Evolutionary conservation across 148 eudicot genomes (phyloP).

Genomic region (Silene conica): DNA sequence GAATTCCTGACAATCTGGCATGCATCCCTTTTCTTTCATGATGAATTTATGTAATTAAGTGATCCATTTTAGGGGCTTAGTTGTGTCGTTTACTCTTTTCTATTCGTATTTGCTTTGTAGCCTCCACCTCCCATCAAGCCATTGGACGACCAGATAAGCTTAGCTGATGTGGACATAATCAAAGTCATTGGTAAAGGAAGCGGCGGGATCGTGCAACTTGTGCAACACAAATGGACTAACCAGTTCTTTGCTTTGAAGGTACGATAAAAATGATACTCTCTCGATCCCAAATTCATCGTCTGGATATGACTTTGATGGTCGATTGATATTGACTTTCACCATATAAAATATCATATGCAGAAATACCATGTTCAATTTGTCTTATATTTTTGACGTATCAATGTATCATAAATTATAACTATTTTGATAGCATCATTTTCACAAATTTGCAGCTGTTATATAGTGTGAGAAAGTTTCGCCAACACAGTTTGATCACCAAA

Average conservation of each 20-base stretch:
- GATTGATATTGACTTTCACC: too few species aligned
- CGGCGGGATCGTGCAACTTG: constrained; percentile 89
- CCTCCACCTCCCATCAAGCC: constrained; percentile 87
- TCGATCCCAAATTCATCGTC: not conserved
- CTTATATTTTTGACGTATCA: too few species aligned
- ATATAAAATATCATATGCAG: too few species aligned
- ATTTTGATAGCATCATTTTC: too few species aligned
- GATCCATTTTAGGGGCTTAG: constrained; percentile 1
- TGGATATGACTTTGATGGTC: too few species aligned
- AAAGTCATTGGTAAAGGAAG: constrained; percentile 91
- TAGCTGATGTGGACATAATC: constrained; percentile 86
- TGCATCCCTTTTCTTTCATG: not conserved
- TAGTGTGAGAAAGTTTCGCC: too few species aligned
- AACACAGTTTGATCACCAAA: too few species aligned
- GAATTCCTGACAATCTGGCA: not conserved
- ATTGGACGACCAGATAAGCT: constrained; percentile 81
- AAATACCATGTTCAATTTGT: too few species aligned
- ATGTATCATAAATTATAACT: too few species aligned
- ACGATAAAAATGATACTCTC: not conserved
- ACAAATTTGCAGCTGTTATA: too few species aligned
- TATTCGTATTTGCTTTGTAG: constrained; percentile 34
- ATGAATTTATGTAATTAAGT: not conserved
- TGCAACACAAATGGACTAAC: constrained; percentile 96
- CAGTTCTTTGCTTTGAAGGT: constrained; percentile 99
- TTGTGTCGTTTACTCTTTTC: constrained; percentile 7